These are phyloP conservation scores for Incumbomyces delicatus DNA, from an alignment of 2,329 filamentous ascomycete genomes.

Conservation along the genomic window DNA sequence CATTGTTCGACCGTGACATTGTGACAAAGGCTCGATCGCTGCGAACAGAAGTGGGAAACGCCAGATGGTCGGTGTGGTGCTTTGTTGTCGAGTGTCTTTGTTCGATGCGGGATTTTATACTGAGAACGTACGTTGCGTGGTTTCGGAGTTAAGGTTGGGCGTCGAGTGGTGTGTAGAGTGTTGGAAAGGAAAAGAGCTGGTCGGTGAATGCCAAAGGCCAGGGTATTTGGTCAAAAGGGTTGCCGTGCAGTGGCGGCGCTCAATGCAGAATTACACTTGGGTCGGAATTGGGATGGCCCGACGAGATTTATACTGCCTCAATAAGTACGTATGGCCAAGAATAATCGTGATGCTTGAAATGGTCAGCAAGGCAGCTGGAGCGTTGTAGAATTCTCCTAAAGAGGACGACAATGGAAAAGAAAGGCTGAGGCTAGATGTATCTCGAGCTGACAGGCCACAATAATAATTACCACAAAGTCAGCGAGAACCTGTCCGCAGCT, in stretches of 20 bases:
- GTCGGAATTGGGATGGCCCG: no score
- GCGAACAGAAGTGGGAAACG: background rate
- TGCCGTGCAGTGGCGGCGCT: no score
- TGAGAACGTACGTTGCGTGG: background rate
- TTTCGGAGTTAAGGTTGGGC: background rate
- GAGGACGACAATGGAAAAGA: background rate
- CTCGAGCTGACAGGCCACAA: background rate
- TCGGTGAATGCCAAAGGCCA: background rate
- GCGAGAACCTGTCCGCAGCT: background rate
- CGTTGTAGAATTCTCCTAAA: background rate
- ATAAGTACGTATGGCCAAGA: no score
- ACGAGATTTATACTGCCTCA: no score
- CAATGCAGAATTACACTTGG: no score
- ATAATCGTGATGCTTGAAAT: no score
- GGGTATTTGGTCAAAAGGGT: no score
- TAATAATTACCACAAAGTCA: background rate
- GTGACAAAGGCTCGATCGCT: background rate
- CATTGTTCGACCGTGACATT: slow-evolving; percentile 8
- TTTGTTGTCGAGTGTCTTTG: background rate
- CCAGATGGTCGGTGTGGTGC: background rate
- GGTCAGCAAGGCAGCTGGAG: background rate
- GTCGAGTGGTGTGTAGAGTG: background rate
- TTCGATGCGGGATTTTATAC: background rate
- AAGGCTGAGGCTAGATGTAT: background rate
- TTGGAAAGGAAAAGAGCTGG: background rate